Evolutionary conservation across 306 rosid species (phyloP), one percentile per base, ranked within the genome.

Genomic region (Vigna mungo): DNA sequence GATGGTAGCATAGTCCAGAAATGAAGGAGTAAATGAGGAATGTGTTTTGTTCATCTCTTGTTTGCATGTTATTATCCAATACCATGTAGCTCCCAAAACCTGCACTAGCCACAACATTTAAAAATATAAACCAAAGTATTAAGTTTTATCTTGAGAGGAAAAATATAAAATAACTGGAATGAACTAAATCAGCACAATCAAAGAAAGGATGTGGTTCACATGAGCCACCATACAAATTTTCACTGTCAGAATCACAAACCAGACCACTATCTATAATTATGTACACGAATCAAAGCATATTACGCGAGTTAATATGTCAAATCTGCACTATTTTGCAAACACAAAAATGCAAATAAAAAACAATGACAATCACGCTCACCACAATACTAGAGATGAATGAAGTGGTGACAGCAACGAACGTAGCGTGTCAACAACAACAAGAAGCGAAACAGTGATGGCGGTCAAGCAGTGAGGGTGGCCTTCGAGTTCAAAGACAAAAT

Each of bases 31-130:
- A 0, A 23, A 23, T 23, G 1, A 2, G 25, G 97, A 95, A 51
- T 72, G 92, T 1, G 97, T 88, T 15, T 27, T 59, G 32, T 95
- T 95, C 82, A 61, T 66, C 76, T 95, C 99, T 44, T 48, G 71
- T 10, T 0, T 61, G 43, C 99, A 89, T 49, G 82, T 83, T 18
- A 70, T 37, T 48, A 75, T 88, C 99, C 99, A 92, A 55, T 97
- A 92, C 97, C 94, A 89, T 0, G 92, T 69, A 43, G 97, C 90
- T 71, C 99, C 99, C 27, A 86, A 74, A 65, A 90, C 85, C 97
- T 94, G 95, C 91, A 89, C 89, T 82, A 69, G 86, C 90, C 58
- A 64, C 82, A 61, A 71, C 53, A 61, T 65, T 43, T 11, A 12
- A 27, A 23, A 23, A 23, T 23, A 23, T 23, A 23, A 23, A 23